A percentile compares a stretch with the other conserved stretches of the same genome.
Evolutionary conservation across 2,329 filamentous ascomycete species (phyloP).

Genomic region (Fusarium staphyleae): DNA sequence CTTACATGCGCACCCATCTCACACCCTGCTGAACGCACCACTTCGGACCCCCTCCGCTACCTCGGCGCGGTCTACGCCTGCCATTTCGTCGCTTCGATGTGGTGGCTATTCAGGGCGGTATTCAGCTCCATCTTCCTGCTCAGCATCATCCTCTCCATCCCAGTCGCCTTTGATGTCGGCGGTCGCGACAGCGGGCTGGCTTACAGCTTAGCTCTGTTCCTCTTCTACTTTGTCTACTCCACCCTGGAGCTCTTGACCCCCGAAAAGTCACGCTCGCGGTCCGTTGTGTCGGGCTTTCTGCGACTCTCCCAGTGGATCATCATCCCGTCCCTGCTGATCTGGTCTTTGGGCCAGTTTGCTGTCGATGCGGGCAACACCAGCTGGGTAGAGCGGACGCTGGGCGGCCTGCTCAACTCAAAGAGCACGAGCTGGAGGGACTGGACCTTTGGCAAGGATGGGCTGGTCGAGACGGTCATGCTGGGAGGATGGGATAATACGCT

Average conservation of each 20-base stretch:
- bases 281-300: slow-evolving; percentile 72
- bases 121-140: slow-evolving; percentile 87
- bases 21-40: slow-evolving; percentile 17
- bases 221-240: slow-evolving; percentile 91
- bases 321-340: slow-evolving; percentile 87
- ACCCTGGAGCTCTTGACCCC: slow-evolving; percentile 80
- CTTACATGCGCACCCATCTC: slow-evolving; percentile 28
- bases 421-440: slow-evolving; percentile 78
- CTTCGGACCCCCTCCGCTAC: slow-evolving; percentile 20
- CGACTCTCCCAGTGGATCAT: slow-evolving; percentile 85
- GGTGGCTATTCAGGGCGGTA: slow-evolving; percentile 78
- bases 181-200: slow-evolving; percentile 92
- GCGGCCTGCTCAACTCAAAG: slow-evolving; percentile 66
- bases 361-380: slow-evolving; percentile 79
- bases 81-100: slow-evolving; percentile 66
- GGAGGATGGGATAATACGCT: slow-evolving; percentile 89
- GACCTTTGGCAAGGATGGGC: slow-evolving; percentile 85
- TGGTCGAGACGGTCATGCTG: slow-evolving; percentile 81
- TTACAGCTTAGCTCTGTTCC: slow-evolving; percentile 87
- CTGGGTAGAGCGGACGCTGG: slow-evolving; percentile 85
- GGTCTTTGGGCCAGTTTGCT: slow-evolving; percentile 94
- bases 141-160: slow-evolving; percentile 93
- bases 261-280: slow-evolving; percentile 77
- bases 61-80: slow-evolving; percentile 41
- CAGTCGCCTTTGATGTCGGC: slow-evolving; percentile 96